Conservation (phyloP, 495 filamentous ascomycete genomes). For the Xylaria scruposa region DNA sequence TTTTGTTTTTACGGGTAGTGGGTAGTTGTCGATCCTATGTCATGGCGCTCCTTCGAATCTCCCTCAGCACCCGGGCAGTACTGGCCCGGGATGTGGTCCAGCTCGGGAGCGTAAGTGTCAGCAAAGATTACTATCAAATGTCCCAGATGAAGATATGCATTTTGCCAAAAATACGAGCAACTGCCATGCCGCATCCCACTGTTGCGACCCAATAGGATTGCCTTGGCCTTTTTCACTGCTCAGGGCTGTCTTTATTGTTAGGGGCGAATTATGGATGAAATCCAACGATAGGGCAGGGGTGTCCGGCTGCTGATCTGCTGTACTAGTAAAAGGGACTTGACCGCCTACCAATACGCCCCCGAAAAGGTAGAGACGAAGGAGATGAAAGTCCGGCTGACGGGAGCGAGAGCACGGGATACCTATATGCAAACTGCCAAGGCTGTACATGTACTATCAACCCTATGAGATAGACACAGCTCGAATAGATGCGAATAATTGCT, state of each 20-base stretch:
- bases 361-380: background rate
- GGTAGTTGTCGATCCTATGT: slow-evolving; percentile 18
- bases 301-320: background rate
- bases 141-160: slow-evolving; percentile 10
- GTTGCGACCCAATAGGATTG: slow-evolving; percentile 14
- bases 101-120: background rate
- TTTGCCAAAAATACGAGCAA: slow-evolving; percentile 16
- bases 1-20: slow-evolving; percentile 1
- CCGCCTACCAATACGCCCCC: slow-evolving; percentile 7
- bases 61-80: background rate
- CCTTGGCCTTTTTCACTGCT: background rate
- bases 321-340: background rate
- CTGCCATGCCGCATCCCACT: slow-evolving; percentile 15
- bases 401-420: background rate
- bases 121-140: slow-evolving; percentile 12
- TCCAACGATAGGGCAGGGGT: slow-evolving; percentile 10
- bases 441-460: slow-evolving; percentile 1
- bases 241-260: slow-evolving; percentile 5
- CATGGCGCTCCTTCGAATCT: slow-evolving; percentile 24
- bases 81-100: background rate
- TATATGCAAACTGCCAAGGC: background rate
- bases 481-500: slow-evolving; percentile 1
- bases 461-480: background rate
- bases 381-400: slow-evolving; percentile 20
- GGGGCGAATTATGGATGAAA: slow-evolving; percentile 6